phyloP scores from a whole-genome alignment of 805 yeast genomes.

The Candida tibetensis region DNA sequence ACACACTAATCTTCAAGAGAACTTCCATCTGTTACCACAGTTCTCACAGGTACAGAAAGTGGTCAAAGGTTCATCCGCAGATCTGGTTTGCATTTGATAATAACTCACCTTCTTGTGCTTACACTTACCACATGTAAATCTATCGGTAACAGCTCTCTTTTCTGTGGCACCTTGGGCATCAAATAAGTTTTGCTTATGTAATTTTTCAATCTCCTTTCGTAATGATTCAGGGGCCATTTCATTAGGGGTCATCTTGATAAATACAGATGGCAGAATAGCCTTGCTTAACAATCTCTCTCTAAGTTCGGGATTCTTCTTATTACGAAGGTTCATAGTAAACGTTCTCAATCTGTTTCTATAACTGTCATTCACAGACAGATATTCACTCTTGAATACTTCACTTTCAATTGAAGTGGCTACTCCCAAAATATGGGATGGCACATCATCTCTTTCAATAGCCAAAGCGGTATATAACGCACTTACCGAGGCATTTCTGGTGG shows the following conservation, averaged over 20 bases:
- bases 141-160: slow-evolving; percentile 91
- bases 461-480: slow-evolving; percentile 84
- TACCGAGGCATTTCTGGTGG: slow-evolving; percentile 80
- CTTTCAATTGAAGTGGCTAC: slow-evolving; percentile 71
- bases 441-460: slow-evolving; percentile 69
- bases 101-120: slow-evolving; percentile 95
- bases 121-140: slow-evolving; percentile 97
- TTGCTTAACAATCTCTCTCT: slow-evolving; percentile 65
- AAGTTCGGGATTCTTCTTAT: slow-evolving; percentile 84
- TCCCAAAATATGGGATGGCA: slow-evolving; percentile 55
- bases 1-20: slow-evolving; percentile 47
- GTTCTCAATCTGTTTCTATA: slow-evolving; percentile 86
- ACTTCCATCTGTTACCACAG: slow-evolving; percentile 98
- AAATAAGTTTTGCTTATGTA: slow-evolving; percentile 84
- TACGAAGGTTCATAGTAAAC: slow-evolving; percentile 80
- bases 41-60: slow-evolving; percentile 97
- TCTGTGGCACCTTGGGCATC: slow-evolving; percentile 98
- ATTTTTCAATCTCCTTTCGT: slow-evolving; percentile 77
- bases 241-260: slow-evolving; percentile 82
- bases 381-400: slow-evolving; percentile 63
- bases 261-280: slow-evolving; percentile 60
- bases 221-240: slow-evolving; percentile 94
- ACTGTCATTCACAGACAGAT: slow-evolving; percentile 52
- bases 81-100: slow-evolving; percentile 96
- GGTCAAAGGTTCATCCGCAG: slow-evolving; percentile 98